Evolutionary conservation across 306 rosid genomes (phyloP).

Genomic region (Vigna hirtella): DNA sequence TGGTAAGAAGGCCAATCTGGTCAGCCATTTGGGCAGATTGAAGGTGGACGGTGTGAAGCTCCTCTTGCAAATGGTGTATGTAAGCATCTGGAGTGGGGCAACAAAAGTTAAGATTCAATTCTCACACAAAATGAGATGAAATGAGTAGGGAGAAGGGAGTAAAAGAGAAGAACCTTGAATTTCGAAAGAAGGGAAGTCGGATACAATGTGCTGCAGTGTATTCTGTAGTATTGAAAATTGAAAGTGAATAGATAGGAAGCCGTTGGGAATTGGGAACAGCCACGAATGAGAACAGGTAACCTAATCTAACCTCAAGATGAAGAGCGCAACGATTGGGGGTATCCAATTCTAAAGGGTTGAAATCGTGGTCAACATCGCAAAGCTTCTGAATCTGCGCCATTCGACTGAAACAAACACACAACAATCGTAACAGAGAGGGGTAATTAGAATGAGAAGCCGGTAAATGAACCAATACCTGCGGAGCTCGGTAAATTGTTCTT

Average conservation of each 20-base stretch:
- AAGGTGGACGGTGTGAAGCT: conserved; percentile 56
- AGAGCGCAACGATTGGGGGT: conserved; percentile 53
- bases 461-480: conserved; percentile 52
- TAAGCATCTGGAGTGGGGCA: conserved; percentile 58
- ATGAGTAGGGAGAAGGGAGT: neutral
- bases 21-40: conserved; percentile 50
- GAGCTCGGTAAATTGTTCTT: neutral
- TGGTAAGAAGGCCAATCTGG: conserved; percentile 63
- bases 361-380: neutral
- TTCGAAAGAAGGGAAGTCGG: conserved; percentile 58
- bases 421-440: neutral
- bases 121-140: neutral
- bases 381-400: conserved; percentile 55
- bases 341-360: conserved; percentile 44
- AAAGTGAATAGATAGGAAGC: neutral
- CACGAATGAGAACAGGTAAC: conserved; percentile 35
- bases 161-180: conserved; percentile 57
- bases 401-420: conserved; percentile 52
- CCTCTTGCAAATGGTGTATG: conserved; percentile 62
- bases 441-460: neutral
- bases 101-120: neutral
- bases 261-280: neutral
- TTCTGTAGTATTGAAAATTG: conserved; percentile 49
- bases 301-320: conserved; percentile 60
- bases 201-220: conserved; percentile 58